phyloP scores from a whole-genome alignment of 2,329 filamentous ascomycete species.

The Beauveria asiatica region DNA sequence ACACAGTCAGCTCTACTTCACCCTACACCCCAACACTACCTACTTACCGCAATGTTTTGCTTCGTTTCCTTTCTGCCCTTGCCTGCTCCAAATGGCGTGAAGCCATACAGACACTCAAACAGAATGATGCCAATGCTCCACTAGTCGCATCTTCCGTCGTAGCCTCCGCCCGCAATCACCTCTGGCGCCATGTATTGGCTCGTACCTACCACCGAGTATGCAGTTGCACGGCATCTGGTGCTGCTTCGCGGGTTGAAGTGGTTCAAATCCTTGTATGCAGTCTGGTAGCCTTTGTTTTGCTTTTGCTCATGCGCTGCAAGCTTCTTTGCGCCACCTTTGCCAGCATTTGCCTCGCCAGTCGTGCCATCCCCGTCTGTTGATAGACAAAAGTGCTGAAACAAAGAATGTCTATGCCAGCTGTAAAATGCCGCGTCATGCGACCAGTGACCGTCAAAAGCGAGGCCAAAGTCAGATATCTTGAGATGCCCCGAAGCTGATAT shows the following conservation, averaged over 20 bases:
- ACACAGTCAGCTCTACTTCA: conserved; percentile 10
- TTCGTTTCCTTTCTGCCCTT: conserved; percentile 75
- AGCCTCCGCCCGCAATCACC: conserved; percentile 70
- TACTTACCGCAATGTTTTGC: conserved; percentile 65
- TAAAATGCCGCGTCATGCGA: conserved; percentile 83
- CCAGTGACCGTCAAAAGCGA: conserved; percentile 95
- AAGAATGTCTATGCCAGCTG: conserved; percentile 68
- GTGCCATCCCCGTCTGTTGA: conserved; percentile 63
- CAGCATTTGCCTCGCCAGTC: conserved; percentile 48
- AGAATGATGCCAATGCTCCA: conserved; percentile 94
- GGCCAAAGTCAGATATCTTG: conserved; percentile 92
- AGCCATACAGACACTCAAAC: conserved; percentile 89
- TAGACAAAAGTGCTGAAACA: conserved; percentile 70
- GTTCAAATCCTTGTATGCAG: conserved; percentile 21
- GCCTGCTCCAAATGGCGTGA: conserved; percentile 80
- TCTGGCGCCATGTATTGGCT: conserved; percentile 99
- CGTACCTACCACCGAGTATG: conserved; percentile 83
- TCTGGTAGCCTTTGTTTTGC: conserved; percentile 24
- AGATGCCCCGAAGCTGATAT: conserved; percentile 82
- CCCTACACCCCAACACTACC: conserved; percentile 19
- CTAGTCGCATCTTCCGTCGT: conserved; percentile 93
- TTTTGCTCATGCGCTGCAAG: conserved; percentile 23
- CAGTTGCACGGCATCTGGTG: conserved; percentile 60
- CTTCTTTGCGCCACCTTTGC: conserved; percentile 25
- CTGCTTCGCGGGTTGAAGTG: conserved; percentile 45